phyloP scores from a whole-genome alignment of 108 stramenopile genomes.

The Pseudonitzschia delicatissima region DNA sequence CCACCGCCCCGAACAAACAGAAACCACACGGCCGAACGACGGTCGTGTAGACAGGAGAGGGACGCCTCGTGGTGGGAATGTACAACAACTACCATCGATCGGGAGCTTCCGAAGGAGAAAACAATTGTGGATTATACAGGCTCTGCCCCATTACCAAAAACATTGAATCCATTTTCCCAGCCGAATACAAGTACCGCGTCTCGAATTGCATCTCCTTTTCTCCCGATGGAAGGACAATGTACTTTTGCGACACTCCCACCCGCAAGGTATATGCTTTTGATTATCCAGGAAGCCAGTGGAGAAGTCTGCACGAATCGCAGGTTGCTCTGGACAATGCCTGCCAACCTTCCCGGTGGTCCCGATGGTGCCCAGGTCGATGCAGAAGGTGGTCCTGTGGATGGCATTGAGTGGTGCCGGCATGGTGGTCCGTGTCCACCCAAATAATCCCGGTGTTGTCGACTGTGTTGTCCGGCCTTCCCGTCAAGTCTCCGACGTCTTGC shows the following conservation, averaged over 20 bases:
- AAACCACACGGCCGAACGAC: constrained; percentile 66
- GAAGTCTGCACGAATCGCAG: constrained; percentile 40
- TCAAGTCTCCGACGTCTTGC: constrained; percentile 50
- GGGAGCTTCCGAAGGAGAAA: constrained; percentile 50
- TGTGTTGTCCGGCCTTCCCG: constrained; percentile 50
- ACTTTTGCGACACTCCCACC: constrained; percentile 66
- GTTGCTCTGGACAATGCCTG: constrained; percentile 55
- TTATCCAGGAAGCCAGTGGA: constrained; percentile 27
- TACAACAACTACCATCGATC: constrained; percentile 72
- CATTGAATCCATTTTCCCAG: constrained; percentile 33
- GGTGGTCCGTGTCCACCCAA: constrained; percentile 54
- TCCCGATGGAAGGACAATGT: constrained; percentile 48
- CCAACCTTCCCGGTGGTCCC: constrained; percentile 44
- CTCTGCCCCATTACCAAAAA: constrained; percentile 16
- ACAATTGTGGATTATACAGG: constrained; percentile 59
- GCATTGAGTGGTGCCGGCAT: constrained; percentile 54
- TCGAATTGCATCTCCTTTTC: constrained; percentile 73
- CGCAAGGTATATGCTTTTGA: constrained; percentile 66
- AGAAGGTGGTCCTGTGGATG: constrained; percentile 58
- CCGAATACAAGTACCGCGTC: constrained; percentile 55
- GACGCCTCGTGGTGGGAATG: constrained; percentile 65
- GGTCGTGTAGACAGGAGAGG: constrained; percentile 68
- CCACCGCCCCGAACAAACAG: constrained; percentile 45
- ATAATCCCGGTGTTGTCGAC: constrained; percentile 32
- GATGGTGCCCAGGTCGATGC: constrained; percentile 70